A percentile compares a stretch with the other conserved stretches of the same genome.
Evolutionary conservation across 495 filamentous ascomycete species (phyloP).

Genomic region (Podospora fimiseda): DNA sequence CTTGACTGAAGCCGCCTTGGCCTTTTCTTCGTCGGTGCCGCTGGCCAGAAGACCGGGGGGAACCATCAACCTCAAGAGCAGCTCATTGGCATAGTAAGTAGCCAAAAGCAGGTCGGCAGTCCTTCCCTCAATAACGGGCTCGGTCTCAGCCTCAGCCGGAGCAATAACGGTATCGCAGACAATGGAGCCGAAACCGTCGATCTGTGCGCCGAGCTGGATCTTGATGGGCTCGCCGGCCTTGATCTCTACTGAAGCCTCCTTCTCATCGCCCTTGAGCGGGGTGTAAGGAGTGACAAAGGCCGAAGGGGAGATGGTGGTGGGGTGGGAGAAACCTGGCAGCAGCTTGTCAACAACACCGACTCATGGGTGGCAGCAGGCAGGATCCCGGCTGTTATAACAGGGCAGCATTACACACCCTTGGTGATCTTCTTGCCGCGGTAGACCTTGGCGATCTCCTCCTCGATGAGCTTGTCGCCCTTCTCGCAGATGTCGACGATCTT

Average conservation of each 20-base stretch:
- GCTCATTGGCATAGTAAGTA: slow-evolving; percentile 91
- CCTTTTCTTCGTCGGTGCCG: slow-evolving; percentile 89
- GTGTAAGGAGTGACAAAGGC: slow-evolving; percentile 97
- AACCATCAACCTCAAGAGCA: slow-evolving; percentile 82
- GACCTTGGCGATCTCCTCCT: slow-evolving; percentile 89
- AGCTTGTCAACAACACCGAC: slow-evolving; percentile 2
- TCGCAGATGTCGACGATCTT: slow-evolving; percentile 92
- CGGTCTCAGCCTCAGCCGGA: slow-evolving; percentile 47
- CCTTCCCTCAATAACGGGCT: slow-evolving; percentile 59
- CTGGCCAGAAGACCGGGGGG: slow-evolving; percentile 77
- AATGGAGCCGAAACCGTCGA: slow-evolving; percentile 94
- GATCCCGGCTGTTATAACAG: not conserved
- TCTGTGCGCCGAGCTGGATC: slow-evolving; percentile 95
- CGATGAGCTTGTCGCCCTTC: slow-evolving; percentile 88
- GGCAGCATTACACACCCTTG: slow-evolving; percentile 57
- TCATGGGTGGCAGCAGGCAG: not conserved
- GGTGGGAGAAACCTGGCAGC: slow-evolving; percentile 71
- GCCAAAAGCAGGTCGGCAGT: slow-evolving; percentile 84
- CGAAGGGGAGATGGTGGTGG: slow-evolving; percentile 90
- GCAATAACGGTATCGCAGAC: slow-evolving; percentile 89
- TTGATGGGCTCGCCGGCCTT: slow-evolving; percentile 84
- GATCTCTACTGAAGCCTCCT: slow-evolving; percentile 71
- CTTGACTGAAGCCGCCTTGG: slow-evolving; percentile 78
- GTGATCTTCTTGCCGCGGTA: slow-evolving; percentile 95
- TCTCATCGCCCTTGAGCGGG: slow-evolving; percentile 73